phyloP scores from a whole-genome alignment of 768 basidiomycete species.

The Suillus plorans region DNA sequence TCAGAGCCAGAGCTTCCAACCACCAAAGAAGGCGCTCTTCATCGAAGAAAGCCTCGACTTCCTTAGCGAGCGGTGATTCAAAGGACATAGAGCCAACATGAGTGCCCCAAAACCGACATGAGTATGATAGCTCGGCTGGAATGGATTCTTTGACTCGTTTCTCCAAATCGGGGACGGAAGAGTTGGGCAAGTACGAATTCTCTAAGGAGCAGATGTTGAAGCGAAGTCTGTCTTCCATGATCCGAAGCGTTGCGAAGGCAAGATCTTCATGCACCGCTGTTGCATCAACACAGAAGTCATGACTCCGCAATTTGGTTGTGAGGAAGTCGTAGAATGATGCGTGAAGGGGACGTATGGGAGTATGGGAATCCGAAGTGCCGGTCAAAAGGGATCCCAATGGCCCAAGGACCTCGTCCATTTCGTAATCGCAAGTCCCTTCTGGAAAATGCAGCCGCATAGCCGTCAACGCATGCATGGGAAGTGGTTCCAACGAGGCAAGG shows the following conservation, averaged over 20 bases:
- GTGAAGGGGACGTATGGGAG: slow-evolving; percentile 19
- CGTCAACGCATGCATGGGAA: not conserved
- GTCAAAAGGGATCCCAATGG: slow-evolving; percentile 4
- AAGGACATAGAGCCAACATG: not conserved
- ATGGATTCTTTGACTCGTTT: not conserved
- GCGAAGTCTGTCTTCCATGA: not conserved
- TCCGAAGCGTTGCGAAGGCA: slow-evolving; percentile 18
- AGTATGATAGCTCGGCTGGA: not conserved
- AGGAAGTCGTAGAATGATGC: slow-evolving; percentile 30
- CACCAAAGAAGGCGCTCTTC: not conserved
- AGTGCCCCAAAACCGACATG: not conserved
- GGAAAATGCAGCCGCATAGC: not conserved
- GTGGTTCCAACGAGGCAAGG: not conserved
- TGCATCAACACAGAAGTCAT: slow-evolving; percentile 12
- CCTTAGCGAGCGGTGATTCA: not conserved
- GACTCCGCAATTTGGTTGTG: slow-evolving; percentile 8
- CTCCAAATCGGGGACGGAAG: not conserved
- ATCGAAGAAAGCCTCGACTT: not conserved
- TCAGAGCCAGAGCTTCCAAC: not conserved
- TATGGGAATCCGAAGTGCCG: not conserved
- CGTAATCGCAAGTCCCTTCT: slow-evolving; percentile 8
- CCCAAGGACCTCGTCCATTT: not conserved
- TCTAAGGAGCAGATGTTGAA: not conserved
- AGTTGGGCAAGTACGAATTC: not conserved
- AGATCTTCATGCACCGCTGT: not conserved